These are phyloP conservation scores for Ramularia collo-cygni DNA, from an alignment of 2,329 filamentous ascomycete genomes.

Conservation along the genomic window DNA sequence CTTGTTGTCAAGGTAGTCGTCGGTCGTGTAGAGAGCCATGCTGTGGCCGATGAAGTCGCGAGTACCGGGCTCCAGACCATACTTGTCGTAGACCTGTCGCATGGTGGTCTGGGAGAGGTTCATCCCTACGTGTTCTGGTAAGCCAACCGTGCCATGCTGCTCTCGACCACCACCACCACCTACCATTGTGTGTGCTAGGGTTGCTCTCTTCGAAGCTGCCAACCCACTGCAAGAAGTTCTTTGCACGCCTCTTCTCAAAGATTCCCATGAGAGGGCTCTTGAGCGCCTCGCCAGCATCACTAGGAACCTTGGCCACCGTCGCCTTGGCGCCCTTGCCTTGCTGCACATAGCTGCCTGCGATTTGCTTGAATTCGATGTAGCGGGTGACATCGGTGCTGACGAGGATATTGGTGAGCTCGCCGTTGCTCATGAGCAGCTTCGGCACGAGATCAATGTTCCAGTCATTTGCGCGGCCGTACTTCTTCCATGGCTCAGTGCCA, in stretches of 20 bases:
- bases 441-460: slow-evolving; percentile 99
- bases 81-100: slow-evolving; percentile 99
- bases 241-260: slow-evolving; percentile 95
- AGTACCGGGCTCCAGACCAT: slow-evolving; percentile 80
- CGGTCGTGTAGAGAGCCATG: slow-evolving; percentile 91
- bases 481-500: slow-evolving; percentile 92
- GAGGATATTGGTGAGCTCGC: slow-evolving; percentile 96
- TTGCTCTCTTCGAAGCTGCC: slow-evolving; percentile 78
- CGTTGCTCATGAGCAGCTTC: slow-evolving; percentile 97
- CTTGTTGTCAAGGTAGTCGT: slow-evolving; percentile 70
- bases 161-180: background rate
- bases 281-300: slow-evolving; percentile 82
- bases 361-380: slow-evolving; percentile 52
- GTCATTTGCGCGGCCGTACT: slow-evolving; percentile 92
- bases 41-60: slow-evolving; percentile 96
- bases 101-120: slow-evolving; percentile 74
- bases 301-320: slow-evolving; percentile 93
- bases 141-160: slow-evolving; percentile 4
- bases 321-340: slow-evolving; percentile 75
- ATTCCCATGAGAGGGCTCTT: slow-evolving; percentile 92
- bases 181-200: slow-evolving; percentile 82
- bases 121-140: slow-evolving; percentile 50
- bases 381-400: slow-evolving; percentile 74
- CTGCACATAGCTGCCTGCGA: slow-evolving; percentile 94
- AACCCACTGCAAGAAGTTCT: slow-evolving; percentile 94